Conservation (phyloP, 805 yeast species). For the Kuraishia capsulata region DNA sequence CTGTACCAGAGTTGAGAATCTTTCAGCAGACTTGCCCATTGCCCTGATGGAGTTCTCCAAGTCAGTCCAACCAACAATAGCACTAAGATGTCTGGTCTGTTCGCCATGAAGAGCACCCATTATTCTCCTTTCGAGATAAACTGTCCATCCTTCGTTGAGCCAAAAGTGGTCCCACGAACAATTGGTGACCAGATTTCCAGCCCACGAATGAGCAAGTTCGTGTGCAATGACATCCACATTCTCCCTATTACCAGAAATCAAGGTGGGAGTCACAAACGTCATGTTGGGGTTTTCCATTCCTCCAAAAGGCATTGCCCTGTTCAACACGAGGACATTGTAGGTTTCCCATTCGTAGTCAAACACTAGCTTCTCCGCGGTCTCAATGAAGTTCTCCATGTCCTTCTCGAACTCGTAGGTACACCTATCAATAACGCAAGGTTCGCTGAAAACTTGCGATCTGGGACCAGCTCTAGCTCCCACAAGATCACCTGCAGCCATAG, state of each 20-base stretch:
- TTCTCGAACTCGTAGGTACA: conserved; percentile 74
- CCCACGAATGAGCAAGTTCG: conserved; percentile 89
- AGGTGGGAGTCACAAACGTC: conserved; percentile 85
- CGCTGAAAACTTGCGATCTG: conserved; percentile 74
- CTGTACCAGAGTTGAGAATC: conserved; percentile 61
- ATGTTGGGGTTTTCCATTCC: conserved; percentile 95
- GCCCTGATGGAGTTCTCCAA: conserved; percentile 56
- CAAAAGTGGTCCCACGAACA: conserved; percentile 91
- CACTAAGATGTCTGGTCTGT: conserved; percentile 65
- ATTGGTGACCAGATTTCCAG: conserved; percentile 85
- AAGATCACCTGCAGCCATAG: conserved; percentile 80
- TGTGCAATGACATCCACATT: conserved; percentile 89
- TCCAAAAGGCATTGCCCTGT: conserved; percentile 75
- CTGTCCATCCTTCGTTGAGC: conserved; percentile 96
- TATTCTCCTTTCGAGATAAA: conserved; percentile 80
- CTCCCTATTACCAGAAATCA: conserved; percentile 75
- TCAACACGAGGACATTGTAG: conserved; percentile 74
- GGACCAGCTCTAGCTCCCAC: conserved; percentile 68
- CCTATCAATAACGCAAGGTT: conserved; percentile 56
- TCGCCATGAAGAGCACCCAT: conserved; percentile 75
- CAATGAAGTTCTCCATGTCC: conserved; percentile 74
- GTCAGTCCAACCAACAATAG: conserved; percentile 85
- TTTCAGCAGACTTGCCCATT: conserved; percentile 43
- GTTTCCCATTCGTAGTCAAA: conserved; percentile 80
- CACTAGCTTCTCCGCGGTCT: conserved; percentile 67